These are phyloP conservation scores for Magnusiomyces suaveolens DNA, from an alignment of 1,139 yeast genomes.

Conservation along the genomic window DNA sequence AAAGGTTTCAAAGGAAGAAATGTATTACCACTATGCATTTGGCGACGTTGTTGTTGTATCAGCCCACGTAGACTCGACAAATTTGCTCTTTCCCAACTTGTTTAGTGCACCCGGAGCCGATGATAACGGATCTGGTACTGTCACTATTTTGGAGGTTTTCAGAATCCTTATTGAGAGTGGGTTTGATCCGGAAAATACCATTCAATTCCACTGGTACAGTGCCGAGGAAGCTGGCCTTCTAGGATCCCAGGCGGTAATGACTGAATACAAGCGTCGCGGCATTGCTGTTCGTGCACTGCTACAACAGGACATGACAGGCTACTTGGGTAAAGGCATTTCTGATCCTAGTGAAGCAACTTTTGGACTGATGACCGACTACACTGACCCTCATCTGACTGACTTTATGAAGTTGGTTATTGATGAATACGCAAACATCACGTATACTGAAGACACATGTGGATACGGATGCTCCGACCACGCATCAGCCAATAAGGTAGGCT, in stretches of 20 bases:
- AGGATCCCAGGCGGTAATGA: constrained; percentile 76
- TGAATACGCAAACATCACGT: constrained; percentile 39
- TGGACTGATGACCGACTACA: constrained; percentile 57
- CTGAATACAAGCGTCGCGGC: constrained; percentile 40
- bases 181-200: constrained; percentile 55
- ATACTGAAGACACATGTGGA: constrained; percentile 71
- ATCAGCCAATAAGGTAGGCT: constrained; percentile 73
- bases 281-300: constrained; percentile 64
- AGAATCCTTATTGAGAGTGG: constrained; percentile 43
- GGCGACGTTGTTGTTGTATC: constrained; percentile 57
- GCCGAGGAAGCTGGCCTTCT: constrained; percentile 92
- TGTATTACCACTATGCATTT: neutral
- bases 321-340: constrained; percentile 44
- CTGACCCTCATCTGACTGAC: constrained; percentile 8
- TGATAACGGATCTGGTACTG: constrained; percentile 87
- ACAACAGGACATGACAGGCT: constrained; percentile 96
- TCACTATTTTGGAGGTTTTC: constrained; percentile 66
- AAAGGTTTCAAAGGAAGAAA: neutral
- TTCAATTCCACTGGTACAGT: constrained; percentile 89
- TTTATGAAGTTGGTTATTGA: constrained; percentile 10
- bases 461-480: constrained; percentile 93
- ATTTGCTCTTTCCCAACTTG: constrained; percentile 59
- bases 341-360: constrained; percentile 60
- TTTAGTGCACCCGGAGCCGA: constrained; percentile 90
- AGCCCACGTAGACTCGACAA: constrained; percentile 82